Evolutionary conservation across 805 yeast species (phyloP), one percentile per base, ranked within the genome.

Genomic region (Ogataea corticis): DNA sequence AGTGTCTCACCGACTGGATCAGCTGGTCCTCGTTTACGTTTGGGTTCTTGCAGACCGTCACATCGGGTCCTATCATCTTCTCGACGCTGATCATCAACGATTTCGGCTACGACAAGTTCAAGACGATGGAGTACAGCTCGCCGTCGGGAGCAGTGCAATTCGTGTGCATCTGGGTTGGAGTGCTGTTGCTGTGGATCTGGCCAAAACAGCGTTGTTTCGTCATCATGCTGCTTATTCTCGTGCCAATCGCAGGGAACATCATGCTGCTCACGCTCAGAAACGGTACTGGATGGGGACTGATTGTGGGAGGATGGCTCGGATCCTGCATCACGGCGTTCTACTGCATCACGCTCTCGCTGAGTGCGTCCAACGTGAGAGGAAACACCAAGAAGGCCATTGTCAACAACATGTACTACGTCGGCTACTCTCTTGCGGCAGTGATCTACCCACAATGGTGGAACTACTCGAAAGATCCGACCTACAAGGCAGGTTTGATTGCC

Each of bases 361-460:
- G 46, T 31, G 55, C 54, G n/a, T 65, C 66, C 31, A 61, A 84
- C 59, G 73, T 81, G 19, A 78, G 87, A 6, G 92, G 92, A 4
- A 77, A 77, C 50, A 83, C 89, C 11, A 85, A 85, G 62, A 79
- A 83, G 55, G 68, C 79, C 50, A 69, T 76, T 11, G 76, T 80
- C n/a, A 76, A 77, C 43, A 81, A 82, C 12, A 62, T 78, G 21
- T 73, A 75, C 35, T 71, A 83, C 65, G 69, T 83, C 43, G 82
- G 79, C 4, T 85, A 82, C 58, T 77, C 86, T 29, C 72, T 78
- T 34, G 87, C 87, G 6, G 79, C 81, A 56, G 66, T 84, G 36
- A 75, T 81, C 43, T 88, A 88, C 3, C 87, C 90, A 5, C 87
- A 82, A 61, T 73, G 86, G 36, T 85, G 84, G 67, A 71, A 70